Evolutionary conservation across 2,329 filamentous ascomycete genomes (phyloP).

Genomic region (Fusarium beomiforme): DNA sequence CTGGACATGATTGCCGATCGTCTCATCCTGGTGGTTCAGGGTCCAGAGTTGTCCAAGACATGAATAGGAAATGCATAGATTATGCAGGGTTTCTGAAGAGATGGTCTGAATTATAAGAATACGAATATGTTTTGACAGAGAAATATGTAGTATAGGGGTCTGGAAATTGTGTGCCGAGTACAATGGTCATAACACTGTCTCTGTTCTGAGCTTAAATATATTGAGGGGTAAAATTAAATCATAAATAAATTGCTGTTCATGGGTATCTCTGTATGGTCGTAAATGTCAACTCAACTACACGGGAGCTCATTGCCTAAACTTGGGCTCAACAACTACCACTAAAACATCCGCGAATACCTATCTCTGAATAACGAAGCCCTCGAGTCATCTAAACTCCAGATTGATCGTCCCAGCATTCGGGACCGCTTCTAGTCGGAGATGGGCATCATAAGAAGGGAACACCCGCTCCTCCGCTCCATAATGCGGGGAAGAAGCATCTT

Average conservation of each 20-base stretch:
- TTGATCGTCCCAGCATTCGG: not conserved
- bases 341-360: not conserved
- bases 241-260: not conserved
- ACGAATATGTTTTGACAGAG: not conserved
- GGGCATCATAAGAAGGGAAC: constrained; percentile 14
- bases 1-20: constrained; percentile 26
- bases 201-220: constrained; percentile 11
- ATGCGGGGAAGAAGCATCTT: constrained; percentile 25
- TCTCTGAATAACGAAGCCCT: not conserved
- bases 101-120: constrained; percentile 3
- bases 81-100: constrained; percentile 20
- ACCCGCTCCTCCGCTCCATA: constrained; percentile 29
- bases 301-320: not conserved
- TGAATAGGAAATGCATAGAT: constrained; percentile 13
- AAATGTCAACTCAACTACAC: not conserved
- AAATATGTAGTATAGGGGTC: not conserved
- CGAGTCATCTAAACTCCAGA: not conserved
- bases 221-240: not conserved
- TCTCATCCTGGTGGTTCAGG: constrained; percentile 31
- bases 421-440: constrained; percentile 17
- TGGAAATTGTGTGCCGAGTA: not conserved
- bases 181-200: not conserved
- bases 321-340: not conserved
- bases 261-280: not conserved
- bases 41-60: constrained; percentile 13